These are phyloP conservation scores for Pisolithus orientalis DNA, from an alignment of 768 basidiomycete genomes.

Conservation along the genomic window DNA sequence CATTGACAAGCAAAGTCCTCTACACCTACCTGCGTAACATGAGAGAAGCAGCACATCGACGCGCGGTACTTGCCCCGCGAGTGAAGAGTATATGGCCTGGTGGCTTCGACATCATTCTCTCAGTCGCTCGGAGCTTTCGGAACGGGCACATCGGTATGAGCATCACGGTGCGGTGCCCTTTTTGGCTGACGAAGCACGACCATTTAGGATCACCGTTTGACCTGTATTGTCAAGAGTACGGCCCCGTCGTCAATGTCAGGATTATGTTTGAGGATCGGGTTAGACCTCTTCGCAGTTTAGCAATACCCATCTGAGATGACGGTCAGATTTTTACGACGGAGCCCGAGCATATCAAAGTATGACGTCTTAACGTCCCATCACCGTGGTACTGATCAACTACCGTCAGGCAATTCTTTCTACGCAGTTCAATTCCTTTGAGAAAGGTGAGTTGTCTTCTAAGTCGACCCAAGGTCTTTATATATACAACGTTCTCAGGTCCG, in stretches of 20 bases:
- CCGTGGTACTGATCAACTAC: background rate
- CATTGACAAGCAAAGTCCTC: slow-evolving; percentile 15
- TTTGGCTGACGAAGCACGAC: background rate
- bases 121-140: slow-evolving; percentile 16
- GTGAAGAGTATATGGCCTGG: slow-evolving; percentile 31
- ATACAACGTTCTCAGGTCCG: slow-evolving; percentile 13
- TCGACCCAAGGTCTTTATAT: slow-evolving; percentile 8
- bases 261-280: slow-evolving; percentile 35
- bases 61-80: slow-evolving; percentile 22
- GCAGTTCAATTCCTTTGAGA: slow-evolving; percentile 36
- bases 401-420: slow-evolving; percentile 39
- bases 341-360: slow-evolving; percentile 42
- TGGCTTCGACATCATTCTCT: slow-evolving; percentile 28
- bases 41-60: slow-evolving; percentile 12
- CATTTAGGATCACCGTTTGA: slow-evolving; percentile 24
- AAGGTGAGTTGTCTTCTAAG: slow-evolving; percentile 22
- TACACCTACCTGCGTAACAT: slow-evolving; percentile 42
- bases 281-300: slow-evolving; percentile 6
- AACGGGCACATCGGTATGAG: slow-evolving; percentile 25
- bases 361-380: background rate
- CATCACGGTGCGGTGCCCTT: background rate
- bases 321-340: slow-evolving; percentile 40
- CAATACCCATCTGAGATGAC: background rate
- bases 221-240: slow-evolving; percentile 19
- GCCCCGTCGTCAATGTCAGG: slow-evolving; percentile 27